Evolutionary conservation across 2,329 filamentous ascomycete genomes (phyloP), one percentile per base, ranked within the genome.

Genomic region (Phoma herbarum): DNA sequence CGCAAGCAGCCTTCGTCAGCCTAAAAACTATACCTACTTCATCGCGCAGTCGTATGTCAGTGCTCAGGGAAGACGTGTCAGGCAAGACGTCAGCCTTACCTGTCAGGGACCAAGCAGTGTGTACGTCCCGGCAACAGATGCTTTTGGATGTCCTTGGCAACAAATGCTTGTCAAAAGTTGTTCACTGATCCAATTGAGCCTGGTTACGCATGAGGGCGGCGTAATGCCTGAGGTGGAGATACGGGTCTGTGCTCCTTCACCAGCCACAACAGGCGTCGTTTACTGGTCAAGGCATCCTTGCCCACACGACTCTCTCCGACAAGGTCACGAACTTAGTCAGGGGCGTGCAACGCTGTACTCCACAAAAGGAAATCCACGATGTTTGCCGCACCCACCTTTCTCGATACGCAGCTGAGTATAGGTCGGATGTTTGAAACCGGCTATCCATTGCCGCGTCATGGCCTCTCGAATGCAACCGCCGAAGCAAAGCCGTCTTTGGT

Each of bases 1-100:
- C 59, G 55, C 48, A 62, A 62, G 52, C 56, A 48, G 44, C 50
- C 39, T 44, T 62, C 59, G 55, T 62, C 47, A 59, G n/a, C 52
- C 11, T 28, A 16, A 22, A 51, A 28, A 22, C 31, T 42, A 41
- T 39, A 29, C 16, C 22, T 16, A 14, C 20, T 11, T 9, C 37
- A n/a, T 11, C 12, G 12, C 14, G n/a, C 8, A 22, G 16, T 10
- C 12, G 11, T 35, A 23, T 29, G 11, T 10, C 26, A 26, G 11
- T 26, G 12, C 33, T 8, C 41, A 46, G 14, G 54, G 23, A 11
- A n/a, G 41, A 29, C 28, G 25, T 39, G 18, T 37, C 18, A 43
- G 16, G 14, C 28, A 4, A 52, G 10, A 37, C 9, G 31, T 49
- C 25, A n/a, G 31, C 26, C 23, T 43, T 18, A 48, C 20, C 46